phyloP scores from a whole-genome alignment of 2,329 filamentous ascomycete species.

The Hypoxylon sp. region DNA sequence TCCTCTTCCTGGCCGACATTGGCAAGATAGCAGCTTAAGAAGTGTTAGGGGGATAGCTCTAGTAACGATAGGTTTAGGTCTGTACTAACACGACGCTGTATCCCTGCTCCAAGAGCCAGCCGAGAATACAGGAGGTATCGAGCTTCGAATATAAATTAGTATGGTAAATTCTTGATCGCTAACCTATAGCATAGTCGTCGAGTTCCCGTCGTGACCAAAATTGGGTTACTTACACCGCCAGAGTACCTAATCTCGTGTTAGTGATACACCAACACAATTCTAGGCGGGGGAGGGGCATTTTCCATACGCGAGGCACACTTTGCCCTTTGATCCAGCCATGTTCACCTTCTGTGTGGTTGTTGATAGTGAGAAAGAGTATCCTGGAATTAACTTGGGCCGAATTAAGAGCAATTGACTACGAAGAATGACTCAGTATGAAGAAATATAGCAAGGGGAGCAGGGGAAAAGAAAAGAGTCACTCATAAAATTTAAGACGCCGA shows the following conservation, averaged over 20 bases:
- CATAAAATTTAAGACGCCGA: slow-evolving; percentile 2
- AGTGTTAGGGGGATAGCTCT: neutral
- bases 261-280: neutral
- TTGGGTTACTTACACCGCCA: neutral
- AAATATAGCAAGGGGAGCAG: neutral
- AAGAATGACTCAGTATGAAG: neutral
- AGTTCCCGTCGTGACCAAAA: neutral
- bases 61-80: slow-evolving; percentile 11
- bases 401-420: neutral
- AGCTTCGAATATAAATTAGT: slow-evolving; percentile 51
- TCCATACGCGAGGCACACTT: slow-evolving; percentile 4
- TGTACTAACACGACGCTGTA: slow-evolving; percentile 48
- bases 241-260: slow-evolving; percentile 1
- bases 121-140: slow-evolving; percentile 61
- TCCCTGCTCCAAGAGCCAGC: slow-evolving; percentile 57
- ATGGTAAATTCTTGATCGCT: neutral
- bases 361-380: neutral
- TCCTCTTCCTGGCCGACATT: slow-evolving; percentile 84
- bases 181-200: neutral
- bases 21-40: slow-evolving; percentile 67
- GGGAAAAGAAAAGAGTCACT: neutral
- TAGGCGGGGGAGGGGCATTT: slow-evolving; percentile 2
- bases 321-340: slow-evolving; percentile 2
- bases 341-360: neutral
- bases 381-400: neutral